Base-by-base conservation (phyloP, 2,329 filamentous ascomycete genomes). In the Fusarium protoensiforme region DNA sequence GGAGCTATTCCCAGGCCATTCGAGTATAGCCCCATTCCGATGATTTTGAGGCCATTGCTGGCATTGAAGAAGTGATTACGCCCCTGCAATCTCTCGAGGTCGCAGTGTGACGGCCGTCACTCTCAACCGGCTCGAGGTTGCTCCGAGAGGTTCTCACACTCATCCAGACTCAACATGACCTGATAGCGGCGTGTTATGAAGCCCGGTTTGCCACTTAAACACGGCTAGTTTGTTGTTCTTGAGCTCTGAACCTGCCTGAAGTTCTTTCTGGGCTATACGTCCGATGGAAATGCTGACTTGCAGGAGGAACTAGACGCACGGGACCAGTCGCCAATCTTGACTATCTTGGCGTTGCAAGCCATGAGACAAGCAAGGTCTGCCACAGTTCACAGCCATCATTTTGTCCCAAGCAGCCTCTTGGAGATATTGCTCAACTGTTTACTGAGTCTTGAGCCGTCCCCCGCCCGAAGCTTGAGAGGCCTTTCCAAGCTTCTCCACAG, bases 91-190 rank as follows among this genome's bases (percentile, higher is more conserved):
- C 61, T 48, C 38, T 61, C 35, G n/a, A n/a, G 68, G 64, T 63
- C 35, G 61, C 57, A 72, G 57, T 51, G 31, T 56, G 57, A 67
- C 48, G 64, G 60, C 61, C 68, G 39, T 61, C 57, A 62, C 59
- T 63, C 51, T 69, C 41, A 36, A 59, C 41, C 63, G 29, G 38
- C 46, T 54, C 22, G 22, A 61, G 43, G 43, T 39, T 51, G 46
- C 33, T 36, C 22, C 51, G 11, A 54, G 22, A 24, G n/a, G 54
- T 54, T 54, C 11, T 33, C 24, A 24, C 35, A 29, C 43, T 35
- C 35, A 27, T 58, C n/a, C 51, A 61, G 56, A 62, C 27, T 39
- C 36, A 18, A 22, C 22, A 62, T 63, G 63, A 54, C 48, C 71
- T 71, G 65, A 71, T 65, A 41, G 31, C 36, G 53, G 24, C n/a